A percentile compares a stretch with the other conserved stretches of the same genome.
These are phyloP conservation scores for Bimuria novae-zelandiae DNA, from an alignment of 2,329 filamentous ascomycete species.

Conservation along the genomic window DNA sequence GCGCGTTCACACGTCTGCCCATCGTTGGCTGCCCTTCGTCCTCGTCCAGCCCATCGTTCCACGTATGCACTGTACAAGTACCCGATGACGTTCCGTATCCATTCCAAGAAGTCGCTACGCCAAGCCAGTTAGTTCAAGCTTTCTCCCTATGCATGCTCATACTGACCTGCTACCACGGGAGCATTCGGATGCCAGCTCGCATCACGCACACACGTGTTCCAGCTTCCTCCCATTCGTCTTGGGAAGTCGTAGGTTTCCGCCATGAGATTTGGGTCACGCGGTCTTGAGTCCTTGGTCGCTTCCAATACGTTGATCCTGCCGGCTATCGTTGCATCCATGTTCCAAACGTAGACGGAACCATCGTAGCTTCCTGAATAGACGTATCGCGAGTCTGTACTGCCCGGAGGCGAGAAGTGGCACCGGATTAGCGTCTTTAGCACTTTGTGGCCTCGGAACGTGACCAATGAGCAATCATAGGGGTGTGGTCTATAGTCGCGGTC, in stretches of 20 bases:
- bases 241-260: slow-evolving; percentile 62
- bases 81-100: slow-evolving; percentile 73
- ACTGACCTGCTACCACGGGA: slow-evolving; percentile 72
- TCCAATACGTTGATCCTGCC: slow-evolving; percentile 76
- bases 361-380: slow-evolving; percentile 92
- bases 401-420: slow-evolving; percentile 90
- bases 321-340: slow-evolving; percentile 85
- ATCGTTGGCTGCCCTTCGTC: slow-evolving; percentile 56
- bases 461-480: slow-evolving; percentile 84
- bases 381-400: slow-evolving; percentile 85
- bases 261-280: slow-evolving; percentile 57
- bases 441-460: slow-evolving; percentile 89
- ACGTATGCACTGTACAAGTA: slow-evolving; percentile 78
- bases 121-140: slow-evolving; percentile 17
- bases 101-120: slow-evolving; percentile 78
- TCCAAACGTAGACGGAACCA: slow-evolving; percentile 89
- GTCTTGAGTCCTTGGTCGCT: slow-evolving; percentile 68
- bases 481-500: slow-evolving; percentile 71
- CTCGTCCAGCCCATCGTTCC: slow-evolving; percentile 70
- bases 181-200: slow-evolving; percentile 89
- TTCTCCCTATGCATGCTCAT: background rate
- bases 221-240: slow-evolving; percentile 61
- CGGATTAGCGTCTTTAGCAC: slow-evolving; percentile 89
- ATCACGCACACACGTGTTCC: slow-evolving; percentile 83
- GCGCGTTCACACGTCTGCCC: slow-evolving; percentile 42